Base-by-base conservation (phyloP, 2,329 filamentous ascomycete genomes). In the Pseudocercospora fijiensis region DNA sequence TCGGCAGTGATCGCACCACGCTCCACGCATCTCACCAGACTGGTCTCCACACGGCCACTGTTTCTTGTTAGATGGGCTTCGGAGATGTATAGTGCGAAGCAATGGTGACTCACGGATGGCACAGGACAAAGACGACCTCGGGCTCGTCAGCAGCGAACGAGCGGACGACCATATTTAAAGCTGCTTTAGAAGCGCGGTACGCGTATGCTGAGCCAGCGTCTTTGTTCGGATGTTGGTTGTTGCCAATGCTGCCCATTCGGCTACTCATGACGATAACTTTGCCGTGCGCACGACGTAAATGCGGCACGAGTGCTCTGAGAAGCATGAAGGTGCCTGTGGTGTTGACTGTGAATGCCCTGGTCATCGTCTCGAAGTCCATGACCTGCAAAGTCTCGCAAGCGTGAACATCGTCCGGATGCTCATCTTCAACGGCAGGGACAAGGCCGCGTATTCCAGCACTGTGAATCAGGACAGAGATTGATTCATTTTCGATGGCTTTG, bases 171-270 rank as follows among this genome's bases (percentile, higher is more conserved):
- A 78, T 77, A 65, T 82, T 82, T 37, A 81, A 68, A 24, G 78
- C 81, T 3, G 80, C 80, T 67, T 83, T 82, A 47, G 76, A 78
- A 4, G 80, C 79, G 8, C 80, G 72, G 67, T 82, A 83, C 10
- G 81, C 81, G 65, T 82, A 82, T 1, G 75, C 79, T 1, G 76
- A 75, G 0, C 80, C 80, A 1, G 71, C 70, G 0, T 65, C 68
- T 16, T 63, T 64, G n/a, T 70, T 72, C 2, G 64, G 64, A 11
- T 22, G 26, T 24, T 67, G 37, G 63, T 82, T 82, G 26, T 75
- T 73, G 0, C 71, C 65, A 8, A 82, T 62, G 11, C 76, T 78
- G 3, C 80, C 79, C 80, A 82, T 81, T 0, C 81, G 73, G 1
- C 77, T 79, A 1, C 77, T 77, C 71, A 83, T 75, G 16, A 82